Evolutionary conservation across 2,329 filamentous ascomycete genomes (phyloP).

Genomic region (Fusarium continuum): DNA sequence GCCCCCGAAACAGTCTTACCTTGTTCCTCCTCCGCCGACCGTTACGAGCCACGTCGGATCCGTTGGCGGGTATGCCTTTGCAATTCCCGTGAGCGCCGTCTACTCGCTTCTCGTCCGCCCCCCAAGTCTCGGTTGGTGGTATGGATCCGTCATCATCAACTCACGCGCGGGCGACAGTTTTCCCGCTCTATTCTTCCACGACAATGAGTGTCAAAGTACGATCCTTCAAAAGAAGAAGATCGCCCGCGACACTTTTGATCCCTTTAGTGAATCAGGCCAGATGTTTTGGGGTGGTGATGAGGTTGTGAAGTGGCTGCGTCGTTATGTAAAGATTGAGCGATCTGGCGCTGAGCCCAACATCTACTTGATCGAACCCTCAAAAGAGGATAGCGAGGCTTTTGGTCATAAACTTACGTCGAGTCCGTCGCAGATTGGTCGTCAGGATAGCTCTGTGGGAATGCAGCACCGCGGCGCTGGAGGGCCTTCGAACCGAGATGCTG

Average conservation of each 20-base stretch:
- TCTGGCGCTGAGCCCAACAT: conserved; percentile 88
- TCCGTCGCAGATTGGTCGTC: conserved; percentile 35
- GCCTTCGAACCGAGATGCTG: conserved; percentile 65
- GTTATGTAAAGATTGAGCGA: conserved; percentile 84
- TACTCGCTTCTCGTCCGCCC: conserved; percentile 91
- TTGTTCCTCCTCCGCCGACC: conserved; percentile 91
- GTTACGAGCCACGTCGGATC: conserved; percentile 78
- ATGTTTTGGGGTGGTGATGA: conserved; percentile 99
- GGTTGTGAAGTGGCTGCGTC: conserved; percentile 87
- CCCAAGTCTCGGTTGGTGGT: conserved; percentile 98
- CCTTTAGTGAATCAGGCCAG: conserved; percentile 83
- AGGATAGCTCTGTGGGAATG: conserved; percentile 47
- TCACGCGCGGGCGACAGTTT: conserved; percentile 90
- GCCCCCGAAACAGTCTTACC: conserved; percentile 84
- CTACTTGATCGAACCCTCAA: conserved; percentile 87
- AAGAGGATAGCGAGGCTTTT: conserved; percentile 86
- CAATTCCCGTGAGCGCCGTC: conserved; percentile 86
- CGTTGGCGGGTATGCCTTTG: conserved; percentile 86
- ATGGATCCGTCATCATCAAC: conserved; percentile 94
- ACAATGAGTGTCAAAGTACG: conserved; percentile 94
- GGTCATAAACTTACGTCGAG: conserved; percentile 66
- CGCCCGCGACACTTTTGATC: conserved; percentile 85
- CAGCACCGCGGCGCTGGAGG: conserved; percentile 47
- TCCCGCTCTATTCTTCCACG: conserved; percentile 96
- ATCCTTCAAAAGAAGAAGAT: conserved; percentile 92